A percentile compares a stretch with the other conserved stretches of the same genome.
Evolutionary conservation across 2,329 filamentous ascomycete genomes (phyloP).

Genomic region (Graphium sp.): DNA sequence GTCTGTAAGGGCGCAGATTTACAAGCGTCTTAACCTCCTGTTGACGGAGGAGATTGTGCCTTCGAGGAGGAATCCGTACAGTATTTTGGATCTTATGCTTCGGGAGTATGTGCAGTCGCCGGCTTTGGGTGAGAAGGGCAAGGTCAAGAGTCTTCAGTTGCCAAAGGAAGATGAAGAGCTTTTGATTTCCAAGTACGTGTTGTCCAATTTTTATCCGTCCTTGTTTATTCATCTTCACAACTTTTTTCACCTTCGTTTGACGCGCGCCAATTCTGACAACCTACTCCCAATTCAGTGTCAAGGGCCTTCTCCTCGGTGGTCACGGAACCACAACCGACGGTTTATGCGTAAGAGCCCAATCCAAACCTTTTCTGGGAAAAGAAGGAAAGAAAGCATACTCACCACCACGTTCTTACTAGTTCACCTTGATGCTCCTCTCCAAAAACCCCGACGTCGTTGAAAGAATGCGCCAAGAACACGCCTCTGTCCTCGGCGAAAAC

Average conservation of each 20-base stretch:
- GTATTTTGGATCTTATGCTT: constrained; percentile 10
- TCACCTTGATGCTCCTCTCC: constrained; percentile 7
- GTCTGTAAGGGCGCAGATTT: constrained; percentile 2
- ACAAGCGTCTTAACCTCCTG: constrained; percentile 5
- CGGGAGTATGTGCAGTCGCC: constrained; percentile 8
- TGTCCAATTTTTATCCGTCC: no score
- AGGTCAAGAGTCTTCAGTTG: no score
- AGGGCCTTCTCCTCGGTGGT: constrained; percentile 11
- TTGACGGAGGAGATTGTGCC: constrained; percentile 7
- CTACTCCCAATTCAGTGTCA: no score
- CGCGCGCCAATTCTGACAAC: no score
- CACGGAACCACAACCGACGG: constrained; percentile 11
- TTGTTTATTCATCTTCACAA: no score
- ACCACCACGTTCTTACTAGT: constrained; percentile 3
- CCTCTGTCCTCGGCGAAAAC: constrained; percentile 10
- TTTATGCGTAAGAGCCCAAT: constrained; percentile 4
- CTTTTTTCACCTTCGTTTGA: no score
- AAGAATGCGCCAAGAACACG: constrained; percentile 12
- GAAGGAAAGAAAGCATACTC: not conserved
- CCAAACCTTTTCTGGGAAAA: not conserved
- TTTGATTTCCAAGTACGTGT: no score
- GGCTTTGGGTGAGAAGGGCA: no score
- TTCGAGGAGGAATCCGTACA: constrained; percentile 7
- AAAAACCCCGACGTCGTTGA: constrained; percentile 9
- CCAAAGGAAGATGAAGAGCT: no score